Percentiles rank a stretch among this genome's conserved stretches.
phyloP scores from a whole-genome alignment of 2,329 filamentous ascomycete species.

The Graphiopsis chlorocephala region DNA sequence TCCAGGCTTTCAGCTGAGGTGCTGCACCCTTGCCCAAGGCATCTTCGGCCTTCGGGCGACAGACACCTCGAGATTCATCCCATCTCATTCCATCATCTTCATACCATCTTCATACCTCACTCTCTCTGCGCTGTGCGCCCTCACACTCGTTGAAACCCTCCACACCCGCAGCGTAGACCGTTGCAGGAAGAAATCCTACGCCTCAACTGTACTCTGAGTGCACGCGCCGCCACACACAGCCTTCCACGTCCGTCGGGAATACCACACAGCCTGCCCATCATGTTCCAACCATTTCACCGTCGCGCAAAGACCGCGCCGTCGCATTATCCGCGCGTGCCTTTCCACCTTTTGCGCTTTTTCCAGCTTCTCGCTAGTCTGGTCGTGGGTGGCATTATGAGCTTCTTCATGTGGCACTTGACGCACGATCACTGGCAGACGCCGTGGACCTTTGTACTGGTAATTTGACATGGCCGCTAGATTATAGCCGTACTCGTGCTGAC shows the following conservation, averaged over 20 bases:
- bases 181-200: not conserved
- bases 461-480: constrained; percentile 18
- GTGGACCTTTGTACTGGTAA: constrained; percentile 60
- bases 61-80: not conserved
- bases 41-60: not conserved
- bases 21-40: not conserved
- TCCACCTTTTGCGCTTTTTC: constrained; percentile 41
- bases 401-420: constrained; percentile 55
- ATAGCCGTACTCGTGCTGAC: not conserved
- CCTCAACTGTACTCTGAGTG: not conserved
- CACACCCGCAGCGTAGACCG: not conserved
- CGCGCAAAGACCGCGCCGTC: constrained; percentile 40
- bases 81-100: not conserved
- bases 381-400: constrained; percentile 53
- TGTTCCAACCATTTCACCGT: constrained; percentile 14
- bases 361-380: constrained; percentile 47
- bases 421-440: constrained; percentile 53
- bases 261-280: not conserved
- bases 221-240: not conserved
- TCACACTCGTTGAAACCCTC: constrained; percentile 12
- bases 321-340: constrained; percentile 43
- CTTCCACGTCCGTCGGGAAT: not conserved
- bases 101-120: not conserved
- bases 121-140: constrained; percentile 17
- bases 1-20: not conserved